A percentile compares a stretch with the other conserved stretches of the same genome.
These are phyloP conservation scores for Zygosaccharomyces kombuchaensis DNA, from an alignment of 805 yeast species.

Conservation along the genomic window DNA sequence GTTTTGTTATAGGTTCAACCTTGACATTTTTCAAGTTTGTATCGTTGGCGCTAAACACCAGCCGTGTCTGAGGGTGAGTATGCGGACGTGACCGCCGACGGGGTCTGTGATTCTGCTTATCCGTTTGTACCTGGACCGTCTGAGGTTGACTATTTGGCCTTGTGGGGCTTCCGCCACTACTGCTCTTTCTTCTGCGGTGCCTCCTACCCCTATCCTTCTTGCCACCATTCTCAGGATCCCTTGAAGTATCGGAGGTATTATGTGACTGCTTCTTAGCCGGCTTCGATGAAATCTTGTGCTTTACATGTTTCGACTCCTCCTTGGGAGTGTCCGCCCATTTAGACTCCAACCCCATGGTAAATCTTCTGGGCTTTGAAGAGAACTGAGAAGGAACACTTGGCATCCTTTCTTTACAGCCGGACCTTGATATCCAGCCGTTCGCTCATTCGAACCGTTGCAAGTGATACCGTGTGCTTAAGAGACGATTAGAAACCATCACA, in stretches of 20 bases:
- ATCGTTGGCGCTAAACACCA: constrained; percentile 12
- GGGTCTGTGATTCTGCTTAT: neutral
- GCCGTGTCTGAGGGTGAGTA: constrained; percentile 3
- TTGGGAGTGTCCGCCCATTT: constrained; percentile 30
- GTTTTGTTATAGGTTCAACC: constrained; percentile 7
- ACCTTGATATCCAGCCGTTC: neutral
- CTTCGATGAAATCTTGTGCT: constrained; percentile 2
- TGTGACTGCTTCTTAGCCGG: constrained; percentile 4
- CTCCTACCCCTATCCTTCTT: constrained; percentile 6
- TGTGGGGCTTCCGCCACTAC: neutral
- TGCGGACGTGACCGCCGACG: neutral
- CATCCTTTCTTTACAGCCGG: neutral
- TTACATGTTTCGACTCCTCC: constrained; percentile 9
- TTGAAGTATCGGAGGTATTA: constrained; percentile 3
- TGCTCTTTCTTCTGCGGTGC: neutral
- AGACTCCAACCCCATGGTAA: constrained; percentile 27
- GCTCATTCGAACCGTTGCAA: too few relatives aligned
- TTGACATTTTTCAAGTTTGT: neutral
- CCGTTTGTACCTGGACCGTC: neutral
- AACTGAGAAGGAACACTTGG: neutral
- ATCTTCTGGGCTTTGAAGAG: neutral
- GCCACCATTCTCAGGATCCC: neutral
- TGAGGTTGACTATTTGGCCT: constrained; percentile 3
- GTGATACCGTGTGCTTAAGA: too few relatives aligned
- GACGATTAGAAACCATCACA: too few relatives aligned